Evolutionary conservation across 1,139 yeast genomes (phyloP).

Genomic region (Candida smagusa): DNA sequence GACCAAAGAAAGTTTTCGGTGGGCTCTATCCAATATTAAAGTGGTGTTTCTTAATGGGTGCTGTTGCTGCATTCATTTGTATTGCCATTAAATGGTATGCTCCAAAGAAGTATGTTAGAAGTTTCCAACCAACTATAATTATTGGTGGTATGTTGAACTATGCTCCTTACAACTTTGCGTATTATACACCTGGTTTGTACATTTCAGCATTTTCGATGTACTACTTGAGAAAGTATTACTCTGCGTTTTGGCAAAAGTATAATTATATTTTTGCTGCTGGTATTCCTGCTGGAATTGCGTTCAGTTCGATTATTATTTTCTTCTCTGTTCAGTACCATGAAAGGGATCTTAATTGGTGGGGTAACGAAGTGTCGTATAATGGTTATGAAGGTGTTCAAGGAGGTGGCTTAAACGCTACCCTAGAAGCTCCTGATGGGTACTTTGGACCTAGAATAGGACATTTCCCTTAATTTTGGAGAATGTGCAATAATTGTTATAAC

Average conservation of each 20-base stretch:
- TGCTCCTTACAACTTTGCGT: constrained; percentile 16
- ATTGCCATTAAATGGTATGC: constrained; percentile 21
- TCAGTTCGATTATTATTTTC: constrained; percentile 16
- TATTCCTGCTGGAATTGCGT: constrained; percentile 18
- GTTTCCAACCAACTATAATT: constrained; percentile 19
- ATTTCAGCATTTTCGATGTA: constrained; percentile 15
- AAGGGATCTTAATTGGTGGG: constrained; percentile 18
- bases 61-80: constrained; percentile 26
- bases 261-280: constrained; percentile 18
- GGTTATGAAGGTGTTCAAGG: constrained; percentile 13
- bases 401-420: constrained; percentile 10
- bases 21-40: constrained; percentile 47
- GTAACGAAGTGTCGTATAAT: constrained; percentile 11
- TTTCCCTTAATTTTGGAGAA: constrained; percentile 5
- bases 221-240: constrained; percentile 13
- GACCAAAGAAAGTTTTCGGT: constrained; percentile 49
- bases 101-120: constrained; percentile 11
- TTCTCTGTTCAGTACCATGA: constrained; percentile 19
- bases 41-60: constrained; percentile 53
- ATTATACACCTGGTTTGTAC: constrained; percentile 15
- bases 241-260: constrained; percentile 20
- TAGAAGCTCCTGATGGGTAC: constrained; percentile 16
- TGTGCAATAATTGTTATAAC: too few species aligned
- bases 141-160: constrained; percentile 15
- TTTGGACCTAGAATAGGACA: constrained; percentile 16